Evolutionary conservation across 2,329 filamentous ascomycete genomes (phyloP), one percentile per base, ranked within the genome.

Genomic region (Stemphylium beticola): DNA sequence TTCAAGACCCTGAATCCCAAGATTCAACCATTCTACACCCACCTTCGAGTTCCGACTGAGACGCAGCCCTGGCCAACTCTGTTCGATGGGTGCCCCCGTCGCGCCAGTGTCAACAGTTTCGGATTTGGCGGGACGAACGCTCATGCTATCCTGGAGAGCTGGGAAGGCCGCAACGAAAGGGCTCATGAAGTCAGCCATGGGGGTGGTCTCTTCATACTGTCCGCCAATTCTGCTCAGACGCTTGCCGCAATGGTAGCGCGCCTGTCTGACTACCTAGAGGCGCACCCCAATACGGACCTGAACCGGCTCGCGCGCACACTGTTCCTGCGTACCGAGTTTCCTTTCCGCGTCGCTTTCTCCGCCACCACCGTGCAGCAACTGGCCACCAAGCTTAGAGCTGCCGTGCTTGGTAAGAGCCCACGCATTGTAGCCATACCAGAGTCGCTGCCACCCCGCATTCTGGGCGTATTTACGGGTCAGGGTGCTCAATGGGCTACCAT

Each of bases 1-100:
- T 67, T 76, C 49, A 20, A 59, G 8, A 55, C 67, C 29, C 68
- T 71, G n/a, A 76, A 73, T 29, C 67, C 72, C 1, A 60, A 61
- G 12, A 66, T 78, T 3, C 58, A 68, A 24, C 61, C 58, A 0
- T 65, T 55, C 31, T 61, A 59, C 32, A 17, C 36, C 1, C 6
- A 64, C 4, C 45, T 69, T 6, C n/a, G 33, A 3, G 39, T 69
- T 5, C 55, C 55, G 0, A 60, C 53, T 0, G 4, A 31, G 14
- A 5, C 40, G 8, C 29, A n/a, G 1, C 22, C 51, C 1, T 67
- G 67, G 67, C 64, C 62, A 2, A 14, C 20, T 1, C n/a, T 53
- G 5, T 26, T 41, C 1, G 1, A 14, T 8, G 57, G 51, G 4
- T 29, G 10, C 5, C 55, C 60, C 1, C 48, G 38, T 1, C 58